phyloP scores from a whole-genome alignment of 2,329 filamentous ascomycete genomes.

The Colletotrichum sp. region DNA sequence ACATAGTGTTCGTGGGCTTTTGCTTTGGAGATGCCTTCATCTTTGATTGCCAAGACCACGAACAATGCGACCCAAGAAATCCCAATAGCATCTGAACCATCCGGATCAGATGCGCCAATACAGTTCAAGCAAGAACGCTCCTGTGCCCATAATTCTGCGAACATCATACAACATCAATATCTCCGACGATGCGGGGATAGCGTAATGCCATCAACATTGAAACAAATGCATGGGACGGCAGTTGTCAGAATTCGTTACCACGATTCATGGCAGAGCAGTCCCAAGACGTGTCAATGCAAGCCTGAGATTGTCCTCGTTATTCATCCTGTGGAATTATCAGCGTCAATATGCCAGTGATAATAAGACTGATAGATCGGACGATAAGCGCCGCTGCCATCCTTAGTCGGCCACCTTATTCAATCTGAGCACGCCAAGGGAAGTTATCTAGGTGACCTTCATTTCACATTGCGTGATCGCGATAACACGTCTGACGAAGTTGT shows the following conservation, averaged over 20 bases:
- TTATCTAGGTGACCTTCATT: not conserved
- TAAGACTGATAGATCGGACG: not conserved
- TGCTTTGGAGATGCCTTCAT: not conserved
- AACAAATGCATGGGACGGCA: not conserved
- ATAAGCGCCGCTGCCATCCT: not conserved
- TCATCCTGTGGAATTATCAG: too few relatives aligned
- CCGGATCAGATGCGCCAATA: not conserved
- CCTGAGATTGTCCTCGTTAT: not conserved
- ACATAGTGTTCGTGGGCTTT: not conserved
- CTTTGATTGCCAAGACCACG: not conserved
- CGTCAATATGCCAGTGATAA: not conserved
- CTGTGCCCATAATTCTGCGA: not conserved
- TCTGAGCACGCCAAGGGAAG: not conserved
- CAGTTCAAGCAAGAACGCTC: not conserved
- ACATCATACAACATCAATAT: not conserved
- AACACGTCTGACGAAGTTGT: not conserved
- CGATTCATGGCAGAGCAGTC: not conserved
- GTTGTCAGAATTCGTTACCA: not conserved
- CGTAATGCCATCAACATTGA: not conserved
- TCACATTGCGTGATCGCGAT: not conserved
- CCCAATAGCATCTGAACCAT: not conserved
- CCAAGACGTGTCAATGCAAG: not conserved
- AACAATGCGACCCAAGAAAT: not conserved
- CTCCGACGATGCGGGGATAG: not conserved
- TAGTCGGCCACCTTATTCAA: rapidly evolving